Percentiles rank a stretch among this genome's conserved stretches.
Conservation (phyloP, 78 protist genomes). For the Thecamonas trahens region DNA sequence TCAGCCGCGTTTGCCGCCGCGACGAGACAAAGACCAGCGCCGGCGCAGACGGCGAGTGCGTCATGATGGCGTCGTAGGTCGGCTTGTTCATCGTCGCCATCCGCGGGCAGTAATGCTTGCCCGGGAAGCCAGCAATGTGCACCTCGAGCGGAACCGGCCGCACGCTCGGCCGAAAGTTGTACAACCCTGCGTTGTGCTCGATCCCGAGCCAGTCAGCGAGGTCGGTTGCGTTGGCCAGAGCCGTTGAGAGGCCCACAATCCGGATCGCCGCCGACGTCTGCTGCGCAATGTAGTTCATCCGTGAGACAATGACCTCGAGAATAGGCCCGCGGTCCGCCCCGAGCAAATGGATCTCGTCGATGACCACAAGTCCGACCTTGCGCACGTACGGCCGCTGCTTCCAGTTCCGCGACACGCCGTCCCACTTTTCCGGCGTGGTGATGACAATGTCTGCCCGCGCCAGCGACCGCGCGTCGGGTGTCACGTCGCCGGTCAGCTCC, state of each 20-base stretch:
- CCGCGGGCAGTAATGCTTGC: conserved; percentile 98
- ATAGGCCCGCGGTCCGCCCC: conserved; percentile 95
- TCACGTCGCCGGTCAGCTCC: conserved; percentile 95
- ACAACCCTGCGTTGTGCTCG: conserved; percentile 58
- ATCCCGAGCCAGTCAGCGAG: conserved; percentile 96
- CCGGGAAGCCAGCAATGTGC: conserved; percentile 83
- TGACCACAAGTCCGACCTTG: conserved; percentile 67
- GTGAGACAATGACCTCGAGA: conserved; percentile 79
- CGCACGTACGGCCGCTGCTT: conserved; percentile 71
- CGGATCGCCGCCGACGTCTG: conserved; percentile 38
- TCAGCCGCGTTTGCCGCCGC: conserved; percentile 97
- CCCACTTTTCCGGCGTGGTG: conserved; percentile 99
- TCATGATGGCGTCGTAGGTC: conserved; percentile 74
- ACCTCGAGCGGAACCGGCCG: conserved; percentile 95
- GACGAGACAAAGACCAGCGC: conserved; percentile 94
- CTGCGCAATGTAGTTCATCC: conserved; percentile 23
- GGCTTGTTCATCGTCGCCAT: conserved; percentile 99
- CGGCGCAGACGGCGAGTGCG: conserved; percentile 67
- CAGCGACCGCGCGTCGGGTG: conserved; percentile 67
- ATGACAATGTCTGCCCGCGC: conserved; percentile 79
- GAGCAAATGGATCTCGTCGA: conserved; percentile 95
- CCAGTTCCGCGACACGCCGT: conserved; percentile 93
- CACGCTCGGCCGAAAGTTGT: conserved; percentile 92
- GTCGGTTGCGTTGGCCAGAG: conserved; percentile 97
- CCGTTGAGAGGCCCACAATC: conserved; percentile 94